Conservation (phyloP, 441 rosid species). For the Gossypium trilobum region DNA sequence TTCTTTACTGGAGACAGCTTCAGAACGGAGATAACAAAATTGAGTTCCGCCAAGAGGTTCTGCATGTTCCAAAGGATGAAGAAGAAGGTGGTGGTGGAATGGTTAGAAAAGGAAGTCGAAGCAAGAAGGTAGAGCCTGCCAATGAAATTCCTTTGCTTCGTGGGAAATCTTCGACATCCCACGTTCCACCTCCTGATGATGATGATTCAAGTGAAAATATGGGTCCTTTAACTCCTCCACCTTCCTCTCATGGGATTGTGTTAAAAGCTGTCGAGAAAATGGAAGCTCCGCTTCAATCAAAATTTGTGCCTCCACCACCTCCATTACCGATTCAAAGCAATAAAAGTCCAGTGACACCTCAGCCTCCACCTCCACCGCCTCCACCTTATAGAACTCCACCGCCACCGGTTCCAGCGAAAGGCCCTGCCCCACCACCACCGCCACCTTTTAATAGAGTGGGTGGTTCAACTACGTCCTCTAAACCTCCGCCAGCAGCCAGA, state of each 20-base stretch:
- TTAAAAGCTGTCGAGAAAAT: slow-evolving; percentile 20
- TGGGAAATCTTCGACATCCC: slow-evolving; percentile 58
- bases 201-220: background rate
- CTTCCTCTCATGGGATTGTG: slow-evolving; percentile 12
- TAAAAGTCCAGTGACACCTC: slow-evolving; percentile 14
- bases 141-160: slow-evolving; percentile 60
- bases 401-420: slow-evolving; percentile 14
- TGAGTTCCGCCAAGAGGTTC: slow-evolving; percentile 22
- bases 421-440: slow-evolving; percentile 24
- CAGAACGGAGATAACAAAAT: slow-evolving; percentile 27
- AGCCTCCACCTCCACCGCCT: slow-evolving; percentile 31
- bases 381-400: slow-evolving; percentile 22
- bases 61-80: slow-evolving; percentile 13
- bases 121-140: slow-evolving; percentile 15
- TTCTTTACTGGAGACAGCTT: slow-evolving; percentile 66
- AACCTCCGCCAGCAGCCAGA: slow-evolving; percentile 33
- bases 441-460: slow-evolving; percentile 29
- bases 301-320: slow-evolving; percentile 29
- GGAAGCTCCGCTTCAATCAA: slow-evolving; percentile 26
- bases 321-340: slow-evolving; percentile 17
- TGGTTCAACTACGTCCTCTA: slow-evolving; percentile 24
- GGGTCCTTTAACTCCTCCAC: slow-evolving; percentile 15
- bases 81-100: slow-evolving; percentile 11
- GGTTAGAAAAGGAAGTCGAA: slow-evolving; percentile 17
- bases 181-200: slow-evolving; percentile 26